Base-by-base conservation (phyloP, 106 monocot species). In the Dendrobium officinale region DNA sequence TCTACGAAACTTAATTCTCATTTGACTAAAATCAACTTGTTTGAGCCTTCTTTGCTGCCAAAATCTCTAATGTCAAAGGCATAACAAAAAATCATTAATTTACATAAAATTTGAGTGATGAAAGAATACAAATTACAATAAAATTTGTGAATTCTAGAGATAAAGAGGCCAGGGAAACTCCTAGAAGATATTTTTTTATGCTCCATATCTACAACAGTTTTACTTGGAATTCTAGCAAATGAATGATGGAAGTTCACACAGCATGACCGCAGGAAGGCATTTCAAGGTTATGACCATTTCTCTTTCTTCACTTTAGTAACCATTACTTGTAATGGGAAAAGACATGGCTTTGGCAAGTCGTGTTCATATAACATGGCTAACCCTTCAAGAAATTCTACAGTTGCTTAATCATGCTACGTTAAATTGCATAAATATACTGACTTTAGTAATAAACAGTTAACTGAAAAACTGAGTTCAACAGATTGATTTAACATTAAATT, bases 281-380 rank as follows among this genome's bases (percentile, higher is more conserved):
- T 66, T 66, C 6, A 66, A 66, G 1, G 26, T 66, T 66, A 26
- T 22, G 64, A 10, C 6, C 8, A 26, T 66, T 26, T 26, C 7
- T 22, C 22, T 66, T 26, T 24, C 9, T 26, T 66, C 24, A 66
- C 64, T 22, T 51, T 51, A 13, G 51, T 51, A 51, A 51, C 51
- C 51, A 51, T 51, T 51, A 51, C 15, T 51, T 51, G 3, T 13
- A 13, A 51, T 51, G 51, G 51, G 51, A 15, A 51, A 48, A 48
- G 48, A 48, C 48, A 48, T 48, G n/a, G 61, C 3, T 61, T 22
- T 61, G 61, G 22, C 61, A 61, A 61, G n/a, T 61, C 10, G 6
- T 66, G 6, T 66, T 66, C 26, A n/a, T 66, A 66, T 51, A 64
- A n/a, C 64, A 64, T 64, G n/a, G 64, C 64, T 64, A 64, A 64